These are phyloP conservation scores for Thelonectria rubi DNA, from an alignment of 2,329 filamentous ascomycete genomes.

Conservation along the genomic window DNA sequence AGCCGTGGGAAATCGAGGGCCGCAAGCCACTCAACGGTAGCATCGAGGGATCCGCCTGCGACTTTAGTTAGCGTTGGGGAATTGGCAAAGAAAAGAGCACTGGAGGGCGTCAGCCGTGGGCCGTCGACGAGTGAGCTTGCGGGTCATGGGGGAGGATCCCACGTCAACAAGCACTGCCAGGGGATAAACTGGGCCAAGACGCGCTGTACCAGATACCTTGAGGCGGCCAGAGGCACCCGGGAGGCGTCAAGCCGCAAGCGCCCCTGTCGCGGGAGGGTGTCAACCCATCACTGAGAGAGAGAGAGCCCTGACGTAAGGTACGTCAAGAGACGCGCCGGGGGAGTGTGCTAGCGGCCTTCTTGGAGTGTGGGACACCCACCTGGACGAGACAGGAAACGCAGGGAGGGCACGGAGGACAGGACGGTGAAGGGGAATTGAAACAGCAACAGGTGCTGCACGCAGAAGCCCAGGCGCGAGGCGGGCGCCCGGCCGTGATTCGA, in stretches of 20 bases:
- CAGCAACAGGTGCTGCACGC: conserved; percentile 30
- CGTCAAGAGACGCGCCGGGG: conserved; percentile 36
- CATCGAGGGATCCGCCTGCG: conserved; percentile 42
- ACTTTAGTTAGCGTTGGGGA: conserved; percentile 41
- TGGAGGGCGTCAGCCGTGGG: conserved; percentile 34
- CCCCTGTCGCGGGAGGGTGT: conserved; percentile 43
- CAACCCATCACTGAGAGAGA: conserved; percentile 26
- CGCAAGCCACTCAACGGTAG: conserved; percentile 44
- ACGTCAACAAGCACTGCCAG: conserved; percentile 42
- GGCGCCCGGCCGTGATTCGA: conserved; percentile 19
- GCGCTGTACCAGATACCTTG: conserved; percentile 37
- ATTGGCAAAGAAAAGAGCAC: conserved; percentile 39
- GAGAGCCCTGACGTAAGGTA: conserved; percentile 45
- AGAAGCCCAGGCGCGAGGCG: conserved; percentile 21
- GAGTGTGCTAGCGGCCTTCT: conserved; percentile 30
- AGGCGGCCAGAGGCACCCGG: conserved; percentile 34
- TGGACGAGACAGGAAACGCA: conserved; percentile 41
- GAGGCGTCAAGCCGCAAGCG: conserved; percentile 40
- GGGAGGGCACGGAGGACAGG: conserved; percentile 43
- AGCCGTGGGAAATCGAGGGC: conserved; percentile 39
- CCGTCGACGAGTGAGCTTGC: conserved; percentile 29
- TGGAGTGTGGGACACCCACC: conserved; percentile 38
- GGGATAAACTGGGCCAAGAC: conserved; percentile 26
- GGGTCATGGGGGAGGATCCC: conserved; percentile 41
- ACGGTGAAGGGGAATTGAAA: conserved; percentile 45